Evolutionary conservation across 2,329 filamentous ascomycete genomes (phyloP), one percentile per base, ranked within the genome.

Genomic region (Didymosphaeria variabile): DNA sequence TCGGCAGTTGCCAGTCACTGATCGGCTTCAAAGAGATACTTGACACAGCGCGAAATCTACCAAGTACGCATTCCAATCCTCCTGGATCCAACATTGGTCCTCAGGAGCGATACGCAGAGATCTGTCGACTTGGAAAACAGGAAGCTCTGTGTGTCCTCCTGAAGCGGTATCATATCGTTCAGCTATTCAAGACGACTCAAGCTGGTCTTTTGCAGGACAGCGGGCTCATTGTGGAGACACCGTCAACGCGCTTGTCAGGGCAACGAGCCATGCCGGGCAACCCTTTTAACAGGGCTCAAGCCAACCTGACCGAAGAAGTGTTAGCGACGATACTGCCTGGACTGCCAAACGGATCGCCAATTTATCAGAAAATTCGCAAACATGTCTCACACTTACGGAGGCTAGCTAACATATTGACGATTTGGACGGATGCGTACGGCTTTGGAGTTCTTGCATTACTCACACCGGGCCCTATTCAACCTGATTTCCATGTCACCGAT

Each of bases 361-460:
- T n/a, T 6, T 40, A 40, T 53, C 32, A 38, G 23, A 15, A 59
- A 21, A 36, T 19, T 44, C 26, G 60, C 32, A 19, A 10, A 44
- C 26, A 54, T 29, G 13, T 62, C 4, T 17, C 13, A 21, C 57
- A 46, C n/a, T 23, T 62, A 29, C 60, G 60, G 10, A 53, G 42
- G 49, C 53, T 62, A n/a, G 46, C 52, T 1, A 53, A 53, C 12
- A 7, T 54, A 29, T 32, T 59, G n/a, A 29, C 15, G 34, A 45
- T 53, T 21, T 62, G 47, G 52, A 59, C 57, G 17, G 45, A 57
- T 4, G 17, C 21, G 10, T 62, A 59, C 29, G 57, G 60, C 6
- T 49, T 57, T 62, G 60, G 60, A 6, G 44, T 62, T 13, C 57
- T 62, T 15, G 57, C 60, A 26, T 32, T 62, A 38, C 52, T 62